Evolutionary conservation across 106 monocot species (phyloP).

Genomic region (Apostasia ramifera): DNA sequence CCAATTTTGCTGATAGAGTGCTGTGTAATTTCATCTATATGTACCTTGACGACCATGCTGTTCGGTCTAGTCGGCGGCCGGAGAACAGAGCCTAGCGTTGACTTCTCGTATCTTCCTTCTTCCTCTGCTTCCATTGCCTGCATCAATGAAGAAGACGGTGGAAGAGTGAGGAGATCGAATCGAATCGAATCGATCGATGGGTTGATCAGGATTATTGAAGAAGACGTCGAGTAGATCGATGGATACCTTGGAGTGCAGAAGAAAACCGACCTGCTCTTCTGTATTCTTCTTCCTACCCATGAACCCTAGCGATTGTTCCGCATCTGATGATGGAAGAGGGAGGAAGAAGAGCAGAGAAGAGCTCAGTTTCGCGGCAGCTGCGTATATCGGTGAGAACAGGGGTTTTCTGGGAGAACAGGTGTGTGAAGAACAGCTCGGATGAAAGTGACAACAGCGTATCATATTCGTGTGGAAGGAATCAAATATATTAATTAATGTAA

Average conservation of each 20-base stretch:
- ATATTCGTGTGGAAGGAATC: background rate
- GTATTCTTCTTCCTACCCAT: conserved; percentile 23
- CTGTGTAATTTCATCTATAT: background rate
- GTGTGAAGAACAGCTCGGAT: conserved; percentile 2
- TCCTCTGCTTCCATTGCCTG: conserved; percentile 16
- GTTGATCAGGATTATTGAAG: background rate
- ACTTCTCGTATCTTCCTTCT: conserved; percentile 11
- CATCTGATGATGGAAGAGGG: background rate
- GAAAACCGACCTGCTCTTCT: conserved; percentile 15
- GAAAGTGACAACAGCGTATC: conserved; percentile 1
- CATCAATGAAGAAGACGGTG: background rate
- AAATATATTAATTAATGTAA: background rate
- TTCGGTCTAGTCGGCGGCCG: conserved; percentile 39
- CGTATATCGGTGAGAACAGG: conserved; percentile 1
- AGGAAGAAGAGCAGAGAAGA: background rate
- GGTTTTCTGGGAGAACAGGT: background rate
- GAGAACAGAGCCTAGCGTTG: conserved; percentile 8
- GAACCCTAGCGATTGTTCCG: background rate
- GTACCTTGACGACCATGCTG: conserved; percentile 59
- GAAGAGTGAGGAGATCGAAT: background rate
- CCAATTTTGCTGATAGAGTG: background rate
- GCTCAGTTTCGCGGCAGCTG: conserved; percentile 3
- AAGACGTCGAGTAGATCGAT: background rate
- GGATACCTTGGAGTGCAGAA: conserved; percentile 20
- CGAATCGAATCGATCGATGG: background rate